Evolutionary conservation across 2,329 filamentous ascomycete genomes (phyloP).

Genomic region (Cryphonectria naterciae): DNA sequence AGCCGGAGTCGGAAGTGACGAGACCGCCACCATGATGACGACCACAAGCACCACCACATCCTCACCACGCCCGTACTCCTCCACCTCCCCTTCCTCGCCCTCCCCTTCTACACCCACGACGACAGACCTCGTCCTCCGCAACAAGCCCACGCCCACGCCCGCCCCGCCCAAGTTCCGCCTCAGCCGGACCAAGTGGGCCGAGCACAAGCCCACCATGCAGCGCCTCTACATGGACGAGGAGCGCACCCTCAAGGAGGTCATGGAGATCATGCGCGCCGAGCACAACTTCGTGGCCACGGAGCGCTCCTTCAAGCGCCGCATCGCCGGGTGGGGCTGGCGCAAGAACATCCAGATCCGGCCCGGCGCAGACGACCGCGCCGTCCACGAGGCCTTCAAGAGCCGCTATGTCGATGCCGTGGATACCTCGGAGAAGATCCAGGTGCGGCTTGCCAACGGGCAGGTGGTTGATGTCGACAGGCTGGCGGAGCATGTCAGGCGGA

Average conservation of each 20-base stretch:
- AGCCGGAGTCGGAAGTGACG: background rate
- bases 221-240: conserved; percentile 27
- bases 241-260: conserved; percentile 26
- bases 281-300: conserved; percentile 14
- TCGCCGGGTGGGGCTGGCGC: conserved; percentile 19
- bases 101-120: background rate
- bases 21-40: background rate
- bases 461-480: conserved; percentile 11
- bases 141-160: background rate
- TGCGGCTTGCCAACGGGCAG: conserved; percentile 17
- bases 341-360: conserved; percentile 16
- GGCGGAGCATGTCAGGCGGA: conserved; percentile 14
- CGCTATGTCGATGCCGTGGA: conserved; percentile 7
- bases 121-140: background rate
- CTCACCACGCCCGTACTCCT: background rate
- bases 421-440: background rate
- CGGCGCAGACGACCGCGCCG: conserved; percentile 11
- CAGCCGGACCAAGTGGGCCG: conserved; percentile 13
- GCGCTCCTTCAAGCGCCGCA: conserved; percentile 15
- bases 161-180: background rate
- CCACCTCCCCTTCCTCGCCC: too few relatives aligned
- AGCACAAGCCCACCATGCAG: conserved; percentile 23
- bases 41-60: background rate
- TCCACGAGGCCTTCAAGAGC: conserved; percentile 6
- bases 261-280: conserved; percentile 23